Conservation (phyloP, 225 moss, liverwort and hornwort genomes). For the Lunularia cruciata region DNA sequence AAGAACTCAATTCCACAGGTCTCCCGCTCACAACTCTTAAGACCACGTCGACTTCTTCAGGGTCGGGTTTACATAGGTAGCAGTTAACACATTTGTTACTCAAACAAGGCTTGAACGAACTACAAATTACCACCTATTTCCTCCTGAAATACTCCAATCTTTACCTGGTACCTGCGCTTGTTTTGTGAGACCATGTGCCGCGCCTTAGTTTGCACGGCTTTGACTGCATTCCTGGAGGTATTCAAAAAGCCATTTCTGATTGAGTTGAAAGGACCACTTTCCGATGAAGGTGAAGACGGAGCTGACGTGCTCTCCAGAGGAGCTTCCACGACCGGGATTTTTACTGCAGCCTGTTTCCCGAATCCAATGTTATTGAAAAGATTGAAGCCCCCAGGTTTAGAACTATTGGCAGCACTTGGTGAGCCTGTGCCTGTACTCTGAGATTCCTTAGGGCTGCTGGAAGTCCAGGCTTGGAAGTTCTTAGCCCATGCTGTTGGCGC, state of each 20-base stretch:
- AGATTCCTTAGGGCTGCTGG: constrained; percentile 23
- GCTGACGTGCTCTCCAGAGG: constrained; percentile 54
- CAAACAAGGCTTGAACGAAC: too few species aligned
- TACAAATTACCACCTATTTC: not conserved
- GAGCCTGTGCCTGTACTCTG: constrained; percentile 15
- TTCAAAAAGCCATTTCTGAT: constrained; percentile 74
- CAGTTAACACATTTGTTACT: too few species aligned
- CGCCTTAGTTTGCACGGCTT: constrained; percentile 86
- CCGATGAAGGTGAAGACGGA: constrained; percentile 42
- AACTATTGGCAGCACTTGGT: constrained; percentile 19
- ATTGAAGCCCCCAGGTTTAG: constrained; percentile 35
- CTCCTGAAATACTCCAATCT: not conserved
- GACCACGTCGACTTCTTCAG: too few species aligned
- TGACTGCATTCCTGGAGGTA: constrained; percentile 85
- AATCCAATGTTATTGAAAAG: constrained; percentile 51
- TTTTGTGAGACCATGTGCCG: constrained; percentile 89
- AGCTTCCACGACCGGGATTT: constrained; percentile 67
- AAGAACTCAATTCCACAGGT: too few species aligned
- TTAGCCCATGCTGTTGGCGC: constrained; percentile 45
- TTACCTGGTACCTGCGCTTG: constrained; percentile 87
- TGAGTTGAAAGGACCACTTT: constrained; percentile 66
- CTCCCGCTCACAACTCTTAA: too few species aligned
- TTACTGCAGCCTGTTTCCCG: constrained; percentile 63
- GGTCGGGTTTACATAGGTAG: too few species aligned
- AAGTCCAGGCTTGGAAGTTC: constrained; percentile 45